These are phyloP conservation scores for Strobilomyces confusus DNA, from an alignment of 768 basidiomycete species.

Conservation along the genomic window DNA sequence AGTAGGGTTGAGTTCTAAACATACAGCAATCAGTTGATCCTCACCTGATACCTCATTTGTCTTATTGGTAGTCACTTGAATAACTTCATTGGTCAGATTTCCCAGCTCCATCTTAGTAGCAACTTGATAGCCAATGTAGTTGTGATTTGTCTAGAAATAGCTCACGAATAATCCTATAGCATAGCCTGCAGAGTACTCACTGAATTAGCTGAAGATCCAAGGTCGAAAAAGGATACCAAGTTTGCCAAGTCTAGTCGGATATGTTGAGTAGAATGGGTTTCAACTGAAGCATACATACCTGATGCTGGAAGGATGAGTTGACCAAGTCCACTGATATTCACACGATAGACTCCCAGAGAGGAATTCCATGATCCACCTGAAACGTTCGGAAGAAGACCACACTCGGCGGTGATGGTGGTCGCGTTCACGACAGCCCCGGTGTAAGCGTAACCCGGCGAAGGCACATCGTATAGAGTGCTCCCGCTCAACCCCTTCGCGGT, in stretches of 20 bases:
- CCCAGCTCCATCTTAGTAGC: background rate
- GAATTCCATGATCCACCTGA: background rate
- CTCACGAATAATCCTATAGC: too few species aligned
- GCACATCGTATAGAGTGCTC: constrained; percentile 18
- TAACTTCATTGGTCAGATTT: background rate
- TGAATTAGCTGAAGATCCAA: background rate
- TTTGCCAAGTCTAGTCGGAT: background rate
- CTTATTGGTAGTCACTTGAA: background rate
- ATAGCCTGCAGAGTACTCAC: background rate
- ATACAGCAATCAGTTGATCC: background rate
- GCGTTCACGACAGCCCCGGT: constrained; percentile 15
- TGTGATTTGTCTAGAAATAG: background rate
- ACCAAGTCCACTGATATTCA: background rate
- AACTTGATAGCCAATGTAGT: background rate
- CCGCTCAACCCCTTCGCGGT: constrained; percentile 13
- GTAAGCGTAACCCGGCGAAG: background rate
- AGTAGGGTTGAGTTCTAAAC: background rate
- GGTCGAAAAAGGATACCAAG: background rate
- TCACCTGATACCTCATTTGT: background rate
- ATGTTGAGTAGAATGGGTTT: background rate
- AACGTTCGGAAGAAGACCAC: constrained; percentile 13
- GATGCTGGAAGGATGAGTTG: background rate
- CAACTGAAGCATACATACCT: background rate
- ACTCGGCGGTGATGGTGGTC: constrained; percentile 15
- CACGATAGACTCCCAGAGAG: background rate